phyloP scores from a whole-genome alignment of 2,329 filamentous ascomycete species.

The Magnaporthiopsis poae region DNA sequence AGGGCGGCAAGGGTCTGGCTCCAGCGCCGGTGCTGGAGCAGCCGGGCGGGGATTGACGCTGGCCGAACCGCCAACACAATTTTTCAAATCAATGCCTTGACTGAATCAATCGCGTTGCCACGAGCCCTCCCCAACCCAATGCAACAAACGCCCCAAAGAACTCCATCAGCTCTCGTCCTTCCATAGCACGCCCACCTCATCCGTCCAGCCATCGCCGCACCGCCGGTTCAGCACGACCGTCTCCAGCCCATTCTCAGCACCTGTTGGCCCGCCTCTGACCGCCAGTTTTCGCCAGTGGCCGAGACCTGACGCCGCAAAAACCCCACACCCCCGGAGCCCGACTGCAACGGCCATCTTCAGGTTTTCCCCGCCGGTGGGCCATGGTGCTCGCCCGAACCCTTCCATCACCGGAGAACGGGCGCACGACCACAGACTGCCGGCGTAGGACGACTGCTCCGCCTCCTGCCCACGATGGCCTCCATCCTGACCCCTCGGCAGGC shows the following conservation, averaged over 20 bases:
- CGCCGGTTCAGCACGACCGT: background rate
- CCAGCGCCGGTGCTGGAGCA: background rate
- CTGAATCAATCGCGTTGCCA: background rate
- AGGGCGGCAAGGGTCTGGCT: background rate
- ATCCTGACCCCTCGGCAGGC: slow-evolving; percentile 71
- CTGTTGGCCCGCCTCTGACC: background rate
- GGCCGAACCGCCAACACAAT: background rate
- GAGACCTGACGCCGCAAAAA: background rate
- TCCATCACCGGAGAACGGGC: slow-evolving; percentile 1
- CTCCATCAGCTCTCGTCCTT: background rate
- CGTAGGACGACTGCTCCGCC: background rate
- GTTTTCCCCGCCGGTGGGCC: background rate
- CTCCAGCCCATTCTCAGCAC: background rate
- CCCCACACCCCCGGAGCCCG: background rate
- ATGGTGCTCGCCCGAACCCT: slow-evolving; percentile 6
- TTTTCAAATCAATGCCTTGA: background rate
- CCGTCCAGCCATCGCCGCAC: background rate
- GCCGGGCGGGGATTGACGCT: background rate
- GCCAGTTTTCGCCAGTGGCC: background rate
- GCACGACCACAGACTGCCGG: background rate
- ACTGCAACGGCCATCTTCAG: background rate
- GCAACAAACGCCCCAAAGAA: background rate
- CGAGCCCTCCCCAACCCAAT: background rate
- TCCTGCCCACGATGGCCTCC: slow-evolving; percentile 50
- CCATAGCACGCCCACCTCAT: no score